Evolutionary conservation across 345 rosid genomes (phyloP).

Genomic region (Hibiscus mutabilis): DNA sequence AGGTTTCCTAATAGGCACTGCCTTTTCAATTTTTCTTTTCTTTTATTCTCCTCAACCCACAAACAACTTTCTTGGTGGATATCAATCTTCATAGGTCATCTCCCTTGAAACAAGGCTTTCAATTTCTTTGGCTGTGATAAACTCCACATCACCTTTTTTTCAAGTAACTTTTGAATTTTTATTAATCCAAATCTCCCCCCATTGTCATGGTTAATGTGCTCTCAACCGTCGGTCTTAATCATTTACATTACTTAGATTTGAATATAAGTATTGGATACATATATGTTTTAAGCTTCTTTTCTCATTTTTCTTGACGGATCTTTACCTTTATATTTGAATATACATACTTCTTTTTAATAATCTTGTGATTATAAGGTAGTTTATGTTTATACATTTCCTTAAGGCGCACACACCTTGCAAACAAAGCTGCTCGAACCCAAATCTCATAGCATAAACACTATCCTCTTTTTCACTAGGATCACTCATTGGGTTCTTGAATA

Average conservation of each 20-base stretch:
- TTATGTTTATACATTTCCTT: too few species aligned
- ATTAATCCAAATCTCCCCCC: slow-evolving; percentile 18
- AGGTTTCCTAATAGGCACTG: slow-evolving; percentile 29
- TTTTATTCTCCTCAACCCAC: slow-evolving; percentile 40
- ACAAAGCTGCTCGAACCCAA: too few species aligned
- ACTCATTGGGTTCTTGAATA: not conserved
- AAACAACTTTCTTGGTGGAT: slow-evolving; percentile 38
- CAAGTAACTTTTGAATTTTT: slow-evolving; percentile 21
- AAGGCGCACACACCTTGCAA: too few species aligned
- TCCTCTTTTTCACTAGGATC: too few species aligned
- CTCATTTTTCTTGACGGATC: too few species aligned
- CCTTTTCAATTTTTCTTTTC: slow-evolving; percentile 15
- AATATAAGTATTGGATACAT: not conserved
- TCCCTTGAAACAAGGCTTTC: slow-evolving; percentile 39
- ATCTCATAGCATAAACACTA: too few species aligned
- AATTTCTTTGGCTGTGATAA: slow-evolving; percentile 34
- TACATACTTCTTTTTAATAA: too few species aligned
- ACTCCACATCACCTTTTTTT: slow-evolving; percentile 43
- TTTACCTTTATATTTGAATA: not conserved
- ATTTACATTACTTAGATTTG: not conserved
- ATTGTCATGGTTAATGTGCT: slow-evolving; percentile 23
- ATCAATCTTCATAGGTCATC: slow-evolving; percentile 29
- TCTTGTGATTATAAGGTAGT: too few species aligned
- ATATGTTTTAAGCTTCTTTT: not conserved
- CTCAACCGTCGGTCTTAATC: slow-evolving; percentile 24